Conservation (phyloP, 2,329 filamentous ascomycete genomes). For the Trichoderma lentiforme region DNA sequence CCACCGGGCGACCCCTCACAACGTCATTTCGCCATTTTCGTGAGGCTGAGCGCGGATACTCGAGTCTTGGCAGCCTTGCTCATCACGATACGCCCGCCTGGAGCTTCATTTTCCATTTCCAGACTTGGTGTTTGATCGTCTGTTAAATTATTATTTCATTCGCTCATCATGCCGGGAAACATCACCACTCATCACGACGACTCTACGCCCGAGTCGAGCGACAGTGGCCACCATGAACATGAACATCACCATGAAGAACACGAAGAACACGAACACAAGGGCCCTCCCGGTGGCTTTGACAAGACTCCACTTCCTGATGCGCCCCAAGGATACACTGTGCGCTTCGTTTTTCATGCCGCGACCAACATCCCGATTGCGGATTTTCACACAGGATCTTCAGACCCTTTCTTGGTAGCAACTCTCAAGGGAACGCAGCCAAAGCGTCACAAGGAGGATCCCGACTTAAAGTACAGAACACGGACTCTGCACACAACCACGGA, state of each 20-base stretch:
- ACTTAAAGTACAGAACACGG: conserved; percentile 68
- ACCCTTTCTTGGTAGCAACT: conserved; percentile 79
- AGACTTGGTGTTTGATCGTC: not conserved
- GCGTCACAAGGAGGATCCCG: conserved; percentile 82
- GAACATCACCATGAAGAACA: conserved; percentile 22
- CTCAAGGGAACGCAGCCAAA: conserved; percentile 66
- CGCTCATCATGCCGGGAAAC: not conserved
- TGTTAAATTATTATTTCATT: not conserved
- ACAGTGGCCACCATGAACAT: not conserved
- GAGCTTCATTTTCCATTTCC: not conserved
- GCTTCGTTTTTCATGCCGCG: conserved; percentile 79
- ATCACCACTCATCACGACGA: conserved; percentile 10
- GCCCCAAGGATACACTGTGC: conserved; percentile 77
- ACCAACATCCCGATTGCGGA: conserved; percentile 80
- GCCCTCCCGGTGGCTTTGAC: conserved; percentile 75
- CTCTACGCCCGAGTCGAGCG: conserved; percentile 6
- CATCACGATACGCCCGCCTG: not conserved
- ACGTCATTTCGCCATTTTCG: not conserved
- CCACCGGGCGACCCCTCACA: conserved; percentile 7
- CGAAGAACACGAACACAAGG: conserved; percentile 24
- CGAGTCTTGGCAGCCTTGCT: conserved; percentile 14
- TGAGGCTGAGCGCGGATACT: conserved; percentile 4
- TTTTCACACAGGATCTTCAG: conserved; percentile 70
- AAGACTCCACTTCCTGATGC: conserved; percentile 70
- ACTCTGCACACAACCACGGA: conserved; percentile 70